Evolutionary conservation across 139 green algal genomes (phyloP).

Genomic region (Volvox reticuliferus): DNA sequence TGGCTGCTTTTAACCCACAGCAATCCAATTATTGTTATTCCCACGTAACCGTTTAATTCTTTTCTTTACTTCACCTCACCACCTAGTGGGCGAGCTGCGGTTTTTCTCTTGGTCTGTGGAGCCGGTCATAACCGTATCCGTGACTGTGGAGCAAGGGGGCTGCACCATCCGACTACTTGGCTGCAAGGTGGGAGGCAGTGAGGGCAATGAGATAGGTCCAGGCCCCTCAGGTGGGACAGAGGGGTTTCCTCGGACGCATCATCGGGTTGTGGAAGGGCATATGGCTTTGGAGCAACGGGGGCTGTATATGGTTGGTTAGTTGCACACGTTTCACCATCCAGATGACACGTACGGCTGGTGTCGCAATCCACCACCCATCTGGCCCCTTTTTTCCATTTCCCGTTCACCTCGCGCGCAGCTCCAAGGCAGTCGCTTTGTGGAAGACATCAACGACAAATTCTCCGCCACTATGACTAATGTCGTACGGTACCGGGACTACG

Average conservation of each 20-base stretch:
- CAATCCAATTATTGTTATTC: neutral
- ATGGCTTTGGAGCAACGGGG: no score
- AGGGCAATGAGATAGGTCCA: neutral
- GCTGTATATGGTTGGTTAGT: no score
- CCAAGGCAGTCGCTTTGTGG: conserved; percentile 67
- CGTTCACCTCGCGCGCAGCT: conserved; percentile 63
- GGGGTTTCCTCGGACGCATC: neutral
- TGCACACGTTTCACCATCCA: no score
- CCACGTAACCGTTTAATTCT: neutral
- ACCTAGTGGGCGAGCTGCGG: conserved; percentile 61
- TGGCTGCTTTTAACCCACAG: neutral
- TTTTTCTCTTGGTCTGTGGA: conserved; percentile 83
- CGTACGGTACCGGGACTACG: conserved; percentile 64
- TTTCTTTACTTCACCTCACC: neutral
- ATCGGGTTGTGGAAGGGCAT: no score
- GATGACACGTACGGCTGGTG: no score
- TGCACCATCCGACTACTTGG: conserved; percentile 84
- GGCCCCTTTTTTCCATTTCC: no score
- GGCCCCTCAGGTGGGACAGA: no score
- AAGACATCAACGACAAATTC: conserved; percentile 82
- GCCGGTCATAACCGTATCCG: conserved; percentile 86
- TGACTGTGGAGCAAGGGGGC: conserved; percentile 70
- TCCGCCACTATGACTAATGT: conserved; percentile 79
- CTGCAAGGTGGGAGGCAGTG: conserved; percentile 63
- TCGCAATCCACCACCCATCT: no score